phyloP scores from a whole-genome alignment of 2,329 filamentous ascomycete species.

The Dothiorella sarmentorum region DNA sequence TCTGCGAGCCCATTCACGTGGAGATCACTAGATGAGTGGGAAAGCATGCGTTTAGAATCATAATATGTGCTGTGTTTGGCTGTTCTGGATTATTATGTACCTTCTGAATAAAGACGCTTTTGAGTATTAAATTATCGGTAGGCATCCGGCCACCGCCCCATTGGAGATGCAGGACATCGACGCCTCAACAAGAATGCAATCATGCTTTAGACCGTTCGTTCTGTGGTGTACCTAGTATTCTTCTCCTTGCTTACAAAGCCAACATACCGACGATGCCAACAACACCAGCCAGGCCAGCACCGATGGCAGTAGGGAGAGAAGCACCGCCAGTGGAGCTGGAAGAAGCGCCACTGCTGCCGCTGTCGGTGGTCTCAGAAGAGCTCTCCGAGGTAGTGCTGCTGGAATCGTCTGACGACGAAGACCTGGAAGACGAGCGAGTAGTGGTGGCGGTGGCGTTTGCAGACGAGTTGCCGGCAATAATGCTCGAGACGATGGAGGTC shows the following conservation, averaged over 20 bases:
- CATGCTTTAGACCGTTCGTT: not conserved
- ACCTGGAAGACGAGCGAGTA: constrained; percentile 23
- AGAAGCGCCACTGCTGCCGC: constrained; percentile 22
- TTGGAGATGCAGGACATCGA: not conserved
- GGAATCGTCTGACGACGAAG: constrained; percentile 24
- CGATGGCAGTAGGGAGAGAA: constrained; percentile 36
- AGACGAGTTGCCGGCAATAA: constrained; percentile 17
- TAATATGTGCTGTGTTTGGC: not conserved
- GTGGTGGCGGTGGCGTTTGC: constrained; percentile 23
- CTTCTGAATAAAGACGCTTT: not conserved
- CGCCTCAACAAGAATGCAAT: not conserved
- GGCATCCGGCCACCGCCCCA: not conserved
- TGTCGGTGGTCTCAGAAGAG: constrained; percentile 12
- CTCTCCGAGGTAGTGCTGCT: constrained; percentile 23
- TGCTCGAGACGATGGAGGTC: constrained; percentile 21
- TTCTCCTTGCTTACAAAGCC: constrained; percentile 33
- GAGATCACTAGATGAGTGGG: not conserved
- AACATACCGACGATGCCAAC: constrained; percentile 44
- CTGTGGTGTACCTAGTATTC: not conserved
- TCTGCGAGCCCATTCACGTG: not conserved
- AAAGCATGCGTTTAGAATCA: not conserved
- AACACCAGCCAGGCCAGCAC: constrained; percentile 40
- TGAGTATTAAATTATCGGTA: not conserved
- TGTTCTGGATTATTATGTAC: not conserved
- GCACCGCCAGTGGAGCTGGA: constrained; percentile 28